These are phyloP conservation scores for Typha latifolia DNA, from an alignment of 176 grass and related monocot species.

Conservation along the genomic window DNA sequence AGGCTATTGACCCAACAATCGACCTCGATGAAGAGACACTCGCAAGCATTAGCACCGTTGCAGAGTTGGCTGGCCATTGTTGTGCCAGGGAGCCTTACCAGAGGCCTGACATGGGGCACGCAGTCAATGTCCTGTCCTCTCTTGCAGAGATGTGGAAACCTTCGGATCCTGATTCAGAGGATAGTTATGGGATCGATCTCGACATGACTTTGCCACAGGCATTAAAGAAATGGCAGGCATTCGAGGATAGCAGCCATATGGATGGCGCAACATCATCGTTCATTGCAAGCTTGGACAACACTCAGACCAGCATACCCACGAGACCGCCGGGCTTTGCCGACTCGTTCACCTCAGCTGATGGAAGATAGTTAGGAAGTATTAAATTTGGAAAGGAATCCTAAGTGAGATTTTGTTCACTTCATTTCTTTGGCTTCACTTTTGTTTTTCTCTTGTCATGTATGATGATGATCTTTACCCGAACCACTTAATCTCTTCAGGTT, in stretches of 20 bases:
- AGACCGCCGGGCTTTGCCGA: constrained; percentile 74
- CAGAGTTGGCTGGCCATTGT: constrained; percentile 87
- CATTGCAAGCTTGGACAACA: constrained; percentile 68
- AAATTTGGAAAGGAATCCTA: background rate
- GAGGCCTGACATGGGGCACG: constrained; percentile 84
- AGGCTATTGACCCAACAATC: constrained; percentile 57
- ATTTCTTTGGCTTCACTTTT: background rate
- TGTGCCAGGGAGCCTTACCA: constrained; percentile 72
- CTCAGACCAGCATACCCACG: constrained; percentile 81
- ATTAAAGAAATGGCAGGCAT: constrained; percentile 94
- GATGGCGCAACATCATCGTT: constrained; percentile 55
- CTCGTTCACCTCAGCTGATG: constrained; percentile 69
- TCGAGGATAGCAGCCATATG: constrained; percentile 46
- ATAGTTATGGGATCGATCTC: constrained; percentile 84
- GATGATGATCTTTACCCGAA: background rate
- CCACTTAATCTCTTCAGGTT: background rate
- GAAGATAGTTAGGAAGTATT: constrained; percentile 25
- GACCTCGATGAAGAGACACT: constrained; percentile 65
- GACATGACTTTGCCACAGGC: constrained; percentile 92
- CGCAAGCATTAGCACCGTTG: constrained; percentile 62
- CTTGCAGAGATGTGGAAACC: constrained; percentile 88
- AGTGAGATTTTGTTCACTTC: background rate
- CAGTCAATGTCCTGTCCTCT: constrained; percentile 78
- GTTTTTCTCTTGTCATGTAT: background rate
- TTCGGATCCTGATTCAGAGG: constrained; percentile 68